Conservation (phyloP, 495 filamentous ascomycete genomes). For the Wilcoxina mikolae region DNA sequence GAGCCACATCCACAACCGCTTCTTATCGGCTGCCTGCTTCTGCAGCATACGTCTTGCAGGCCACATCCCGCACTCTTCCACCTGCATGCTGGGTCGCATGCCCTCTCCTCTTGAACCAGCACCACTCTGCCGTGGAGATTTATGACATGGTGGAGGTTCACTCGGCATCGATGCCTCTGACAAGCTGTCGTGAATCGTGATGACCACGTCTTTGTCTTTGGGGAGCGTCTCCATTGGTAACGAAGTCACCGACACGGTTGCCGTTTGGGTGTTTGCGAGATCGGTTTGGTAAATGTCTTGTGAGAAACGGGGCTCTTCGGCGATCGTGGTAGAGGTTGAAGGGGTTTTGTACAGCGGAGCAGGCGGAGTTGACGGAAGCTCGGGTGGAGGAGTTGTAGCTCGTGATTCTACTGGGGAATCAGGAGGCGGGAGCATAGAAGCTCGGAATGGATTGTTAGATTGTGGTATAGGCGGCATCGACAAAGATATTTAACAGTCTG, state of each 20-base stretch:
- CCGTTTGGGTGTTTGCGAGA: neutral
- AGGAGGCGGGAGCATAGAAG: conserved; percentile 22
- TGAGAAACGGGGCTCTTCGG: conserved; percentile 18
- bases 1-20: conserved; percentile 26
- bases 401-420: conserved; percentile 16
- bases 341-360: conserved; percentile 20
- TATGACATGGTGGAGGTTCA: conserved; percentile 17
- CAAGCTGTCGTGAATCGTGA: conserved; percentile 21
- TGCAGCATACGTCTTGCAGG: conserved; percentile 24
- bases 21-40: conserved; percentile 22
- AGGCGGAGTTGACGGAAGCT: neutral
- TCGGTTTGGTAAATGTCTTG: conserved; percentile 3
- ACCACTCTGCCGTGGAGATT: conserved; percentile 17
- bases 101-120: conserved; percentile 18
- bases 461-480: no score
- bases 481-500: no score
- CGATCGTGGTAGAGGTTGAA: conserved; percentile 22
- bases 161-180: conserved; percentile 13
- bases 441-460: conserved; percentile 27
- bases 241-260: neutral
- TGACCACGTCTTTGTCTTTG: conserved; percentile 15
- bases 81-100: conserved; percentile 12
- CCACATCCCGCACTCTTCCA: conserved; percentile 17
- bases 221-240: conserved; percentile 5
- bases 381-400: conserved; percentile 9